These are phyloP conservation scores for Parasitella parasitica DNA, from an alignment of 371 early-diverging fungal genomes.

Conservation along the genomic window DNA sequence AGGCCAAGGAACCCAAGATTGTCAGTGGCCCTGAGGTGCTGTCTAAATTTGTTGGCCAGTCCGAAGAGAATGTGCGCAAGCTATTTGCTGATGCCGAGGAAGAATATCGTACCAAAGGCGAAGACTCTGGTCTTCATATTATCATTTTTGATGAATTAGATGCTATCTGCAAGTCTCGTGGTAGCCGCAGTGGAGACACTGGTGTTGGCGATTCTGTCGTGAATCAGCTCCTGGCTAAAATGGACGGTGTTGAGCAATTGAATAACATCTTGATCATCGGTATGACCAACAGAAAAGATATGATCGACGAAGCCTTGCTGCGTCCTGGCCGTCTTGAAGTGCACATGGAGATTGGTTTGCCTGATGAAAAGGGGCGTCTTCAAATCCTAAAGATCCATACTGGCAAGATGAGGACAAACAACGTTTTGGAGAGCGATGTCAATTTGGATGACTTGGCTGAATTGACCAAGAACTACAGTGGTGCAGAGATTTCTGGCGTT, in stretches of 20 bases:
- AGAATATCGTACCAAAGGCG: slow-evolving; percentile 95
- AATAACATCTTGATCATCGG: slow-evolving; percentile 97
- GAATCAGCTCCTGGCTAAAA: slow-evolving; percentile 98
- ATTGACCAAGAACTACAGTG: slow-evolving; percentile 98
- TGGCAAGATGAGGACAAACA: slow-evolving; percentile 82
- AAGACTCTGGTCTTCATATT: slow-evolving; percentile 94
- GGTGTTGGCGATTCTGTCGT: slow-evolving; percentile 99
- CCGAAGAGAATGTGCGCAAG: slow-evolving; percentile 98
- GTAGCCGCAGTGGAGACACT: slow-evolving; percentile 89
- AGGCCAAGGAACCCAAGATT: slow-evolving; percentile 95
- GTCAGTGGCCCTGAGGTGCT: slow-evolving; percentile 99
- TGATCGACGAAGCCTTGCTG: slow-evolving; percentile 97
- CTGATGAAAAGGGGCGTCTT: slow-evolving; percentile 89
- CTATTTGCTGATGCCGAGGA: slow-evolving; percentile 97
- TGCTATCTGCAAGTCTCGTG: slow-evolving; percentile 99
- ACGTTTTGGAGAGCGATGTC: slow-evolving; percentile 89
- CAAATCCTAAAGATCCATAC: slow-evolving; percentile 97
- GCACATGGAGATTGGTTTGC: slow-evolving; percentile 94
- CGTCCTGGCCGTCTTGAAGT: slow-evolving; percentile 98
- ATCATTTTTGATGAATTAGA: slow-evolving; percentile 99
- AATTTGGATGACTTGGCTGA: slow-evolving; percentile 87
- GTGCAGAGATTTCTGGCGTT: slow-evolving; percentile 98
- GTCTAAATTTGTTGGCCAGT: slow-evolving; percentile 99
- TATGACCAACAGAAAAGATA: slow-evolving; percentile 99
- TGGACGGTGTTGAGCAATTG: slow-evolving; percentile 98